These are phyloP conservation scores for Bjerkandera adusta DNA, from an alignment of 1,284 basidiomycete species.

Conservation along the genomic window DNA sequence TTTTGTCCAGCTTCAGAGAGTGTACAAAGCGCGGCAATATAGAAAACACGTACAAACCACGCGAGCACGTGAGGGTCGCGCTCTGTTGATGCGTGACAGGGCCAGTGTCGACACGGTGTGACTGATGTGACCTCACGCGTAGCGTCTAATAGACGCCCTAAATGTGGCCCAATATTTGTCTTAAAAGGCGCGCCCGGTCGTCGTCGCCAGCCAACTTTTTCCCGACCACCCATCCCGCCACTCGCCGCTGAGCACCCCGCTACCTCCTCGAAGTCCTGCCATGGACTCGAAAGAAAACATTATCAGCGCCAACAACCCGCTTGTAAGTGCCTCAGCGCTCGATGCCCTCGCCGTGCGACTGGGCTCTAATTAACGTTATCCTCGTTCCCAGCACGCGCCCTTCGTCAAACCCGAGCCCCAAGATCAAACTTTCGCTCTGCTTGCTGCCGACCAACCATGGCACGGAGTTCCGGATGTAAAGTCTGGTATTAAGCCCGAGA, in stretches of 20 bases:
- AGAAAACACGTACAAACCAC: neutral
- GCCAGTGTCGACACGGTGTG: slow-evolving; percentile 11
- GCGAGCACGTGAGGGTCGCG: neutral
- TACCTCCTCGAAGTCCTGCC: neutral
- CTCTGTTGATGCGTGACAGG: slow-evolving; percentile 5
- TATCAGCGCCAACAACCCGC: neutral
- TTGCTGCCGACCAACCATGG: slow-evolving; percentile 22
- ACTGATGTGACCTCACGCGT: slow-evolving; percentile 22
- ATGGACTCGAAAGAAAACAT: slow-evolving; percentile 12
- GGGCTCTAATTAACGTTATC: neutral
- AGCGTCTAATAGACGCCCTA: slow-evolving; percentile 12
- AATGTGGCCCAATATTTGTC: neutral
- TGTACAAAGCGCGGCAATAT: neutral
- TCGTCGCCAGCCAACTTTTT: neutral
- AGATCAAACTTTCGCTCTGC: slow-evolving; percentile 29
- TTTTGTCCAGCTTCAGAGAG: neutral
- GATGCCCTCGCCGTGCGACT: neutral
- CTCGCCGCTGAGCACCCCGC: neutral
- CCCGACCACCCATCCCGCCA: neutral
- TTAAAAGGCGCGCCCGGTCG: slow-evolving; percentile 3
- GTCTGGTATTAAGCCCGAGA: slow-evolving; percentile 32
- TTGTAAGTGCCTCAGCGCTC: too few relatives aligned
- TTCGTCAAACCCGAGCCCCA: slow-evolving; percentile 43
- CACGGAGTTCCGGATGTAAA: slow-evolving; percentile 14
- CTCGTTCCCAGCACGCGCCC: slow-evolving; percentile 16